Conservation (phyloP, 2,329 filamentous ascomycete genomes). For the Fusarium ambrosium region DNA sequence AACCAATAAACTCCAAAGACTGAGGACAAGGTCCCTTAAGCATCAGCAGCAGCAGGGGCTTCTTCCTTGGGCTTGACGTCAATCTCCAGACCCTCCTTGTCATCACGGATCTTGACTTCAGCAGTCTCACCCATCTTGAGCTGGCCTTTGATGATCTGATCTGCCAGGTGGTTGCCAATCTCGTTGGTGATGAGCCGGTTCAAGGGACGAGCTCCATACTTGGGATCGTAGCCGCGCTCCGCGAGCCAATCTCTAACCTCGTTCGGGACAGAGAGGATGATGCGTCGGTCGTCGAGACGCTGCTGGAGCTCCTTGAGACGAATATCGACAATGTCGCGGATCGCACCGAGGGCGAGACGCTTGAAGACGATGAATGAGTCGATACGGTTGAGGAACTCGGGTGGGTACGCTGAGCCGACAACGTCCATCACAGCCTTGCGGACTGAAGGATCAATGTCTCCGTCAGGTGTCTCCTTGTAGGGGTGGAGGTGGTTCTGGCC, state of each 20-base stretch:
- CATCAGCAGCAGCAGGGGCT: not conserved
- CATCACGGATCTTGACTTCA: conserved; percentile 75
- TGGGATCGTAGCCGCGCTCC: conserved; percentile 89
- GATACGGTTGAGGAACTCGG: conserved; percentile 96
- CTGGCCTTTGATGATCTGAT: conserved; percentile 90
- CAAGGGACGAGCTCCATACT: conserved; percentile 89
- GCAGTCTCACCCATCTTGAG: conserved; percentile 82
- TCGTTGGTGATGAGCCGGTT: conserved; percentile 92
- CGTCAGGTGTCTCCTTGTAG: conserved; percentile 72
- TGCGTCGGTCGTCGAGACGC: conserved; percentile 87
- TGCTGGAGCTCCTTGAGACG: conserved; percentile 86
- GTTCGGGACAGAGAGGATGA: conserved; percentile 78
- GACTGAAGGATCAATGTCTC: conserved; percentile 79
- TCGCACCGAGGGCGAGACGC: conserved; percentile 80
- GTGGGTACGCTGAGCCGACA: conserved; percentile 80
- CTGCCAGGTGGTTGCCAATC: conserved; percentile 89
- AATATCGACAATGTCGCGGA: conserved; percentile 95
- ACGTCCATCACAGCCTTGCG: conserved; percentile 90
- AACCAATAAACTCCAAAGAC: conserved; percentile 2
- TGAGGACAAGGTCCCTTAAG: not conserved
- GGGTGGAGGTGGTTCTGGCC: conserved; percentile 76
- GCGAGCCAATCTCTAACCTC: conserved; percentile 89
- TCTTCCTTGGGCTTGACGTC: conserved; percentile 38
- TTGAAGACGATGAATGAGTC: conserved; percentile 98
- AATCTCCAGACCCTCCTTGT: conserved; percentile 70